Evolutionary conservation across 495 filamentous ascomycete genomes (phyloP).

Genomic region (Pseudevernia furfuracea): DNA sequence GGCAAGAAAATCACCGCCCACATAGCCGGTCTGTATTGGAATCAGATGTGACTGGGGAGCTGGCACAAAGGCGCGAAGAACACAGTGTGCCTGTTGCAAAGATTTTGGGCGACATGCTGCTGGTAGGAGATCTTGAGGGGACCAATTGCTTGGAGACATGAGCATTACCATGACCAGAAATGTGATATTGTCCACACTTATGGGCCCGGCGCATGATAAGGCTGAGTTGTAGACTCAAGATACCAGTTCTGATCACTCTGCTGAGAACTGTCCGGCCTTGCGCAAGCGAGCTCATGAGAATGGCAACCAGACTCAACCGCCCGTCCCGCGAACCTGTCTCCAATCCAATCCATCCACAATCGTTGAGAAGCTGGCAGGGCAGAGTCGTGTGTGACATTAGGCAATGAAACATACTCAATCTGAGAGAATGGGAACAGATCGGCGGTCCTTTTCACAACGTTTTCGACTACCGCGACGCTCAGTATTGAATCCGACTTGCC

Average conservation of each 20-base stretch:
- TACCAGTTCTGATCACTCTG: conserved; percentile 16
- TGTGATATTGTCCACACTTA: neutral
- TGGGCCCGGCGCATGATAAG: conserved; percentile 2
- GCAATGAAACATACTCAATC: conserved; percentile 30
- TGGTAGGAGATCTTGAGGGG: neutral
- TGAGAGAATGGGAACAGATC: conserved; percentile 17
- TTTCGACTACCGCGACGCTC: conserved; percentile 22
- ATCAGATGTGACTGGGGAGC: no score
- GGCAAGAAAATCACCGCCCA: neutral
- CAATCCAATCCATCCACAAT: conserved; percentile 38
- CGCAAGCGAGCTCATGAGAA: neutral
- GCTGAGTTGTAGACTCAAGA: neutral
- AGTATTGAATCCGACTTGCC: conserved; percentile 32
- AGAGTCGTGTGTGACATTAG: conserved; percentile 31
- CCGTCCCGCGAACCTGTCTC: conserved; percentile 30
- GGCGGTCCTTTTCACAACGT: conserved; percentile 30
- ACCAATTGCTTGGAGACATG: no score
- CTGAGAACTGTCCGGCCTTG: neutral
- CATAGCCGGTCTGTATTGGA: conserved; percentile 1
- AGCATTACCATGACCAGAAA: no score
- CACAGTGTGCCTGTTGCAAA: no score
- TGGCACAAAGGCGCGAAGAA: no score
- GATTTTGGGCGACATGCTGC: no score
- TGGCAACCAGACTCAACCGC: conserved; percentile 5
- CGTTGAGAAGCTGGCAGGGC: conserved; percentile 28